Evolutionary conservation across 2,329 filamentous ascomycete genomes (phyloP).

Genomic region (Ophiostoma australiae): DNA sequence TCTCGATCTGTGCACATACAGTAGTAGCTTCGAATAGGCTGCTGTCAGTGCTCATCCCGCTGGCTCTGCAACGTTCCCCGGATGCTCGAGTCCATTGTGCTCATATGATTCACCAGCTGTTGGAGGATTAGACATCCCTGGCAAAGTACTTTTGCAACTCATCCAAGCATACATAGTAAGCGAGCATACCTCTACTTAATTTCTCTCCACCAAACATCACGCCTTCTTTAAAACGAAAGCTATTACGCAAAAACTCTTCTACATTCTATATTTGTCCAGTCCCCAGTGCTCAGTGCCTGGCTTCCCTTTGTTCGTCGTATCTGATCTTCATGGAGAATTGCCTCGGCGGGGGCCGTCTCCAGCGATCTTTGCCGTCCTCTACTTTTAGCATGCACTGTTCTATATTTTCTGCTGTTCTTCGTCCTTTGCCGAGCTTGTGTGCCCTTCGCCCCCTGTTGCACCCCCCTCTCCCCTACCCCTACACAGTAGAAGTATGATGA

Average conservation of each 20-base stretch:
- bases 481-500: background rate
- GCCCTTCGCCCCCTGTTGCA: background rate
- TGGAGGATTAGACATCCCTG: background rate
- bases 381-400: background rate
- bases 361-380: background rate
- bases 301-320: slow-evolving; percentile 6
- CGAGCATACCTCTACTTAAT: no score
- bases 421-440: background rate
- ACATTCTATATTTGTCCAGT: background rate
- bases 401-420: no score
- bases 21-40: no score
- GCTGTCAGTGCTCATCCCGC: background rate
- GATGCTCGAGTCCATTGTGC: background rate
- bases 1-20: no score
- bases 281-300: no score
- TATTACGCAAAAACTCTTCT: background rate
- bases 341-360: background rate
- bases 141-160: background rate
- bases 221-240: background rate
- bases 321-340: background rate
- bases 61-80: background rate
- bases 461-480: background rate
- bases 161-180: background rate
- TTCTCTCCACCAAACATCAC: background rate
- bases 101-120: background rate